Base-by-base conservation (phyloP, 169 alveolate species). In the Eimeria maxima region DNA sequence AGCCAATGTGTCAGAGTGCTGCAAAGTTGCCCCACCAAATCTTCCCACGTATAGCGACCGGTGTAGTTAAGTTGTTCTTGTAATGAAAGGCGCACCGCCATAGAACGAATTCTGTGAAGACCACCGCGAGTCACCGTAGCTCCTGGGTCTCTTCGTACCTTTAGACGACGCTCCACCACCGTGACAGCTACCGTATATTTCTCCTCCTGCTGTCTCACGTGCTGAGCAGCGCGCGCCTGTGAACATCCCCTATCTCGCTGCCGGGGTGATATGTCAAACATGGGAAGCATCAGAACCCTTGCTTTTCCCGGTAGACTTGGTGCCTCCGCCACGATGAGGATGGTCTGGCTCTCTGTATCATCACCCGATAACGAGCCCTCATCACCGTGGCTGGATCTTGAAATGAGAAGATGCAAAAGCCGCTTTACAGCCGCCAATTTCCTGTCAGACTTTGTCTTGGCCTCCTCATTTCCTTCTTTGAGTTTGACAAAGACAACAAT, bases 231-330 rank as follows among this genome's bases (percentile, higher is more conserved):
- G 88, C 88, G 45, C 11, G 67, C 8, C 38, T 50, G 88, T 16
- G 78, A 55, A 55, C 65, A 84, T 2, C 4, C 76, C n/a, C 55
- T 84, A 14, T 53, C 81, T 6, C 81, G 69, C 65, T 24, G n/a
- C 50, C 63, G 44, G 63, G 55, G 60, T 11, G 94, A 45, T 63
- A 65, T 63, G 53, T 60, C 94, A 65, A 81, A 60, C 83, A 87
- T 27, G 44, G 94, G 94, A 55, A 87, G 83, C 83, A 60, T 27
- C 84, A 87, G 22, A 20, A 87, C 83, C 94, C 74, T 87, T 65
- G 94, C 94, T 5, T 47, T 42, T 13, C 69, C 24, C 7, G 83
- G 94, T 18, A 87, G 94, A 65, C 27, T 38, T 10, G 94, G 63
- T 8, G 53, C 47, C 60, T 65, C 94, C 29, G 83, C 94, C 45